Evolutionary conservation across 176 grass and related monocot species (phyloP).

Genomic region (Cenchrus americanus): DNA sequence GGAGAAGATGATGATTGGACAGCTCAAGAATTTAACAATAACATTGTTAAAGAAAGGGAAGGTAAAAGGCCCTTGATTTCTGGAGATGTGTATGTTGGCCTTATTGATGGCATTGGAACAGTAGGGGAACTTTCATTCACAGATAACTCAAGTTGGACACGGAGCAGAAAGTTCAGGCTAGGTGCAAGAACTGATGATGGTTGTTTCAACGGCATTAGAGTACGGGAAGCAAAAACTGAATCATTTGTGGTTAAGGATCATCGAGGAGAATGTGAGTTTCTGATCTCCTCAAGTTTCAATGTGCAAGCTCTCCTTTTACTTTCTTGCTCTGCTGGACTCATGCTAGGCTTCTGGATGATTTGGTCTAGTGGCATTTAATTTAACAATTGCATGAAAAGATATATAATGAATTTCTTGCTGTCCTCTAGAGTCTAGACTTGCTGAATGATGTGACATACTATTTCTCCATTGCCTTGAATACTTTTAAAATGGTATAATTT

Average conservation of each 20-base stretch:
- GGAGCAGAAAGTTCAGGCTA: slow-evolving; percentile 91
- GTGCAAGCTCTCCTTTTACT: slow-evolving; percentile 23
- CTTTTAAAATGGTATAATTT: slow-evolving; percentile 1
- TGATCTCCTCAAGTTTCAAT: slow-evolving; percentile 21
- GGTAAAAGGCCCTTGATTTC: slow-evolving; percentile 80
- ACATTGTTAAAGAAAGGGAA: slow-evolving; percentile 90
- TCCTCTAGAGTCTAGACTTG: slow-evolving; percentile 2
- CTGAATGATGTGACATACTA: background rate
- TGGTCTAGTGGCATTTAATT: background rate
- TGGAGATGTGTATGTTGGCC: slow-evolving; percentile 71
- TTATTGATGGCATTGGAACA: slow-evolving; percentile 60
- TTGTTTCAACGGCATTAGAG: slow-evolving; percentile 66
- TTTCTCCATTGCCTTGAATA: background rate
- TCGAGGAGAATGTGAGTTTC: slow-evolving; percentile 94
- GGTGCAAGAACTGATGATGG: slow-evolving; percentile 83
- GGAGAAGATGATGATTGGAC: slow-evolving; percentile 73
- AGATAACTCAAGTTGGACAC: slow-evolving; percentile 98
- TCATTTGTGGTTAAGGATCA: slow-evolving; percentile 96
- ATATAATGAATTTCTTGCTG: background rate
- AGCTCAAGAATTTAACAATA: slow-evolving; percentile 78
- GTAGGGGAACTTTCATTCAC: slow-evolving; percentile 78
- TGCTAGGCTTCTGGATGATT: slow-evolving; percentile 17
- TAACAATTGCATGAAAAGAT: slow-evolving; percentile 8
- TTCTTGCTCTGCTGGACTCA: slow-evolving; percentile 9
- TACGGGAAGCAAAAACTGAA: slow-evolving; percentile 83